Base-by-base conservation (phyloP, 768 basidiomycete genomes). In the Lanmaoa pseudosensibilis region DNA sequence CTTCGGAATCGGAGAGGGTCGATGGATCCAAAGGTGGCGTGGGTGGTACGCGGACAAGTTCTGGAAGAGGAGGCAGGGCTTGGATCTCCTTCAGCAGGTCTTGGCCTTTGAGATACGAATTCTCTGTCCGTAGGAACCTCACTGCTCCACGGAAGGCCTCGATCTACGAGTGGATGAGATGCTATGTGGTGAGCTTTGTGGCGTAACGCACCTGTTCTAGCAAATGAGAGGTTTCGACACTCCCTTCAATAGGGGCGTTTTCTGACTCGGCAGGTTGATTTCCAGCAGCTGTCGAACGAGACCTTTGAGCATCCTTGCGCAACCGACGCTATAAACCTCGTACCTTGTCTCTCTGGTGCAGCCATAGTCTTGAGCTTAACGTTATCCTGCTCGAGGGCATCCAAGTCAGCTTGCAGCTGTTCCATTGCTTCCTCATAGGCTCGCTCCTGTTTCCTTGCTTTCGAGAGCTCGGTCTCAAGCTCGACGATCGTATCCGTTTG, bases 341-440 rank as follows among this genome's bases (percentile, higher is more conserved):
- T 65, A 90, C 92, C 78, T 75, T 89, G 88, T 60, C 84, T 80
- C 70, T 92, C 90, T 46, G 83, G 80, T 60, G 79, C 83, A 34
- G 82, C 80, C 65, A 83, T 70, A 4, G 81, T 75, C 77, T 91
- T 93, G 61, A 98, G 76, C 71, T 88, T 92, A 4, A 78, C 83
- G 69, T 93, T 93, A 64, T 98, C 95, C 69, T 92, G 86, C 72
- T 95, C 93, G 50, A 95, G 75, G 1, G 78, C 69, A 69, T 97
- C 94, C 59, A 97, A 74, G 64, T 99, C 96, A 1, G 85, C 82
- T 67, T 96, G 94, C 11, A 98, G 73, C 65, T 93, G 92, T 61
- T 95, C 94, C 79, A 98, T 90, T 3, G 94, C 92, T 64, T 96
- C 94, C 69, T 93, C 90, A 64, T 95, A 92, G 33, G 88, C 87